A percentile compares a stretch with the other conserved stretches of the same genome.
These are phyloP conservation scores for Emydomyces testavorans DNA, from an alignment of 2,329 filamentous ascomycete species.

Conservation along the genomic window DNA sequence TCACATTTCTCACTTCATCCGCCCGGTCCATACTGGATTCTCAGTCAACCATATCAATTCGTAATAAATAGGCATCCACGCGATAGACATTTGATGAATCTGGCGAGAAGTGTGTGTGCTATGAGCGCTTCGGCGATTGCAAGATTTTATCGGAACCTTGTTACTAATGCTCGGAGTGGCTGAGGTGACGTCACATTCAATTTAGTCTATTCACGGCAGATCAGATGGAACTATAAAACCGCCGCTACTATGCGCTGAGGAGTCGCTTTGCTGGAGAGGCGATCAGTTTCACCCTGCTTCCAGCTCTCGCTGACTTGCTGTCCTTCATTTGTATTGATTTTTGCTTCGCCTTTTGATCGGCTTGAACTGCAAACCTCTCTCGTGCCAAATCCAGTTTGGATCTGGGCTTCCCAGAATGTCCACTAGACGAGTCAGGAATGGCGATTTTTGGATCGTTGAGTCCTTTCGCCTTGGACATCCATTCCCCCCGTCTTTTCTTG, in stretches of 20 bases:
- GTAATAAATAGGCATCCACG: too few relatives aligned
- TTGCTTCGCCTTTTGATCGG: constrained; percentile 22
- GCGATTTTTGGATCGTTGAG: constrained; percentile 24
- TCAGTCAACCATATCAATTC: neutral
- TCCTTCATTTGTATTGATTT: constrained; percentile 1
- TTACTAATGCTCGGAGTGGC: constrained; percentile 2
- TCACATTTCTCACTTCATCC: constrained; percentile 34
- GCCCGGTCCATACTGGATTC: constrained; percentile 22
- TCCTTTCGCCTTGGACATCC: constrained; percentile 51
- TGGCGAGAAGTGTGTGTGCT: neutral
- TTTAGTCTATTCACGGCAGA: too few relatives aligned
- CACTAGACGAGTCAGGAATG: constrained; percentile 14
- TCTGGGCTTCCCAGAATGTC: constrained; percentile 30
- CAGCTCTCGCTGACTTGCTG: constrained; percentile 7
- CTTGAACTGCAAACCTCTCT: constrained; percentile 42
- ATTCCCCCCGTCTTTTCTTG: constrained; percentile 51
- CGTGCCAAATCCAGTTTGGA: constrained; percentile 47
- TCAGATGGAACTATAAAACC: too few relatives aligned
- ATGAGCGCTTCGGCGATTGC: constrained; percentile 1
- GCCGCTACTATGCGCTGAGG: constrained; percentile 12
- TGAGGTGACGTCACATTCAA: constrained; percentile 9
- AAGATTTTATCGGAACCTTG: constrained; percentile 6
- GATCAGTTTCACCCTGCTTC: neutral
- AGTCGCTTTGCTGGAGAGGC: constrained; percentile 3
- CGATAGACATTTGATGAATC: too few relatives aligned